Conservation (phyloP, 768 basidiomycete genomes). For the Crucibulum laeve region DNA sequence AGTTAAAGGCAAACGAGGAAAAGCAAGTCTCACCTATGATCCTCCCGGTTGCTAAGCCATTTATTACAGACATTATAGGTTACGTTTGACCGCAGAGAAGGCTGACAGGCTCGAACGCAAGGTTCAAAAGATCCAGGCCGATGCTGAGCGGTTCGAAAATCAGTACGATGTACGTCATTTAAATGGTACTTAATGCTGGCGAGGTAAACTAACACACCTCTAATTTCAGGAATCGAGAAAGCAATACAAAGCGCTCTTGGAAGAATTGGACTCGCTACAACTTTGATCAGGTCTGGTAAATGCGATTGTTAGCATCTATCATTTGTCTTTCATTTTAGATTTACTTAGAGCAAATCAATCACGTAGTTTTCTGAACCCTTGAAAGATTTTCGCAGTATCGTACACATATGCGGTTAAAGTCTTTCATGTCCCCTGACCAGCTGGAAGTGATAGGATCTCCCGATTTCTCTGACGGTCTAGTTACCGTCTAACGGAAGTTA, state of each 20-base stretch:
- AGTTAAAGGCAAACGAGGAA: slow-evolving; percentile 10
- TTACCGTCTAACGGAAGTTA: too few species aligned
- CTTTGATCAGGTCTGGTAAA: slow-evolving; percentile 8
- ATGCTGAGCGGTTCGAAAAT: slow-evolving; percentile 11
- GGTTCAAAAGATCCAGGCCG: slow-evolving; percentile 12
- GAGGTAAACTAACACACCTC: slow-evolving; percentile 6
- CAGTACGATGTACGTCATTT: slow-evolving; percentile 12
- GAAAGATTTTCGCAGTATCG: too few species aligned
- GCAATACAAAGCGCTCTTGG: slow-evolving; percentile 17
- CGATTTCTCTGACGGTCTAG: too few species aligned
- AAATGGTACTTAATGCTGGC: too few species aligned
- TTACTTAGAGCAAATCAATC: background rate
- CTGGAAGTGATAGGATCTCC: too few species aligned
- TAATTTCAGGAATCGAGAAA: slow-evolving; percentile 17
- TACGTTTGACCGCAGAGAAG: slow-evolving; percentile 8
- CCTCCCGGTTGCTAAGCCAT: background rate
- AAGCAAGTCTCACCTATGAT: slow-evolving; percentile 2
- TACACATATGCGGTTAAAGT: too few species aligned
- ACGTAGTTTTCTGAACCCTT: background rate
- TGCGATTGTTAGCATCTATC: background rate
- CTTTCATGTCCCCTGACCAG: too few species aligned
- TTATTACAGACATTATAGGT: background rate
- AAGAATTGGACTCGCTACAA: slow-evolving; percentile 17
- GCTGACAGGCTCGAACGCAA: slow-evolving; percentile 12
- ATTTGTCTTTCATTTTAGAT: background rate